Base-by-base conservation (phyloP, 805 yeast genomes). In the Cyberlindnera lachancei region DNA sequence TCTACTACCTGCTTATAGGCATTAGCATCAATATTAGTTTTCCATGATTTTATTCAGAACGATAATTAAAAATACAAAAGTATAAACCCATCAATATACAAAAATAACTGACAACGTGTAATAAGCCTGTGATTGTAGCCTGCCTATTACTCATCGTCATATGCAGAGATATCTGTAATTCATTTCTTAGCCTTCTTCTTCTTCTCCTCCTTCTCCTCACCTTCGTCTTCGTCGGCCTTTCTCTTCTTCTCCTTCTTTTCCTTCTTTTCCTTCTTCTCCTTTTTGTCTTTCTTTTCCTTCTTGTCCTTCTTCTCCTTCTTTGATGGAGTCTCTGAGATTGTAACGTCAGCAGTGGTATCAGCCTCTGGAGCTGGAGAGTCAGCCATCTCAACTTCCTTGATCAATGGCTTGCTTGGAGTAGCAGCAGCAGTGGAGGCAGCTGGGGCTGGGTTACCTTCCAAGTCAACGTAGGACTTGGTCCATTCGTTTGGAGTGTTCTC, bases 401-500 rank as follows among this genome's bases (percentile, higher is more conserved):
- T 64, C 41, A 66, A 59, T 17, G 77, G 64, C 52, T 72, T 65
- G 30, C 36, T 29, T 35, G 79, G 67, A 15, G 52, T 37, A 33
- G 56, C 52, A 25, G 46, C 40, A 18, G 48, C 35, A 17, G 53
- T 36, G 14, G 60, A 37, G 28, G 56, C 40, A 37, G 58, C 60
- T 44, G 74, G 70, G 30, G 80, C 79, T 31, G 66, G 69, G 37
- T 71, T 80, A 46, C 71, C 65, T 45, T 70, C 73, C 54, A 75
- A 82, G 55, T 79, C 75, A 47, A 79, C 82, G 60, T 90, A 92
- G 30, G 74, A 77, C 50, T 70, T 68, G 68, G 86, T 87, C 98
- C 98, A 92, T 25, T 75, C 70, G 29, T 75, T 82, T 52, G 98
- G 98, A 18, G 98, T 92, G 59, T 75, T 79, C 63, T 92, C 98